A percentile compares a stretch with the other conserved stretches of the same genome.
phyloP scores from a whole-genome alignment of 495 filamentous ascomycete genomes.

The Ramalina peruviana region DNA sequence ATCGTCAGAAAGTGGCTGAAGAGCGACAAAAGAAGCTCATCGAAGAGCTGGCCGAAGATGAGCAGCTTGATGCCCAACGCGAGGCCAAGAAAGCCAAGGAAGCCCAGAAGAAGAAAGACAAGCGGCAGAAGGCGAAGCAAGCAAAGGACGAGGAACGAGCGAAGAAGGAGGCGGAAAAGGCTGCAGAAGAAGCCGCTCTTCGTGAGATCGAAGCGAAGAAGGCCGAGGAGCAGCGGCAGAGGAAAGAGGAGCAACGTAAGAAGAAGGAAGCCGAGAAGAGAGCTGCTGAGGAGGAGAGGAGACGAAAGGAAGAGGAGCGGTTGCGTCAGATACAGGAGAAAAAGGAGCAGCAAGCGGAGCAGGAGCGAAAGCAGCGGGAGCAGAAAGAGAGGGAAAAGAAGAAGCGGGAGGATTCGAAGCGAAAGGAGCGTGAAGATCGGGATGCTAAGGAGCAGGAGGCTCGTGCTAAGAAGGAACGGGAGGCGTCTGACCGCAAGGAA shows the following conservation, averaged over 20 bases:
- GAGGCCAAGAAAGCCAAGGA: constrained; percentile 90
- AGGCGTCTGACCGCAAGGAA: constrained; percentile 47
- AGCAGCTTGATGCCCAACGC: constrained; percentile 53
- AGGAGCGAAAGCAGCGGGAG: constrained; percentile 57
- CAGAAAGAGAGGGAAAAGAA: constrained; percentile 60
- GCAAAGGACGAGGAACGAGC: constrained; percentile 82
- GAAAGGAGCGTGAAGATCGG: constrained; percentile 60
- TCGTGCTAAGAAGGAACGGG: constrained; percentile 44
- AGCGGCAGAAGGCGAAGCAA: constrained; percentile 69
- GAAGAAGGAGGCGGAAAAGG: constrained; percentile 73
- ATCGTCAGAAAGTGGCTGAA: constrained; percentile 86
- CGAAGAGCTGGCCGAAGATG: constrained; percentile 80
- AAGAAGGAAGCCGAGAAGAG: constrained; percentile 88
- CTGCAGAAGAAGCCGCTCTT: constrained; percentile 71
- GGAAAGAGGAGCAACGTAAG: constrained; percentile 79
- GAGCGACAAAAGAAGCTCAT: constrained; percentile 86
- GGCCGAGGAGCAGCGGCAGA: constrained; percentile 61
- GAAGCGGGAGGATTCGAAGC: constrained; percentile 45
- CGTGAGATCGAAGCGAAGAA: constrained; percentile 67
- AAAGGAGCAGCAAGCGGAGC: constrained; percentile 66
- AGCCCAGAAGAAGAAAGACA: constrained; percentile 85
- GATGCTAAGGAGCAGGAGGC: constrained; percentile 51
- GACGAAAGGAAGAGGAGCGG: constrained; percentile 65
- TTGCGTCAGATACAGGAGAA: constrained; percentile 66
- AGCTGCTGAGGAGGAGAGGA: constrained; percentile 74